phyloP scores from a whole-genome alignment of 2,329 filamentous ascomycete genomes.

The Claviceps pusilla region DNA sequence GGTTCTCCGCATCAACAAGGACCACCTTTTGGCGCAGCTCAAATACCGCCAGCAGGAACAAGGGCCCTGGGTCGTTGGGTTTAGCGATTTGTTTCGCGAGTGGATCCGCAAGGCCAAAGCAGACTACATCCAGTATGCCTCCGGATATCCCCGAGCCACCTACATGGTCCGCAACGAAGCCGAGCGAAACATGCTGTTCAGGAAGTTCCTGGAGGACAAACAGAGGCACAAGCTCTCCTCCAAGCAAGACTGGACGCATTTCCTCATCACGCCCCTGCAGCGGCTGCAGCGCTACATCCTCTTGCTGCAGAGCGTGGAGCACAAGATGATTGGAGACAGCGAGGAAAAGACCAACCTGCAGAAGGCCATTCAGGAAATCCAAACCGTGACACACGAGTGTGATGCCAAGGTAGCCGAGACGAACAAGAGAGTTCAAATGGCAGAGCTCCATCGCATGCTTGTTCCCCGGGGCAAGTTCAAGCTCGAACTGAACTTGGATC shows the following conservation, averaged over 20 bases:
- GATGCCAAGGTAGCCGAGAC: conserved; percentile 86
- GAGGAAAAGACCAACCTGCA: conserved; percentile 79
- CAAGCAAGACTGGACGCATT: conserved; percentile 85
- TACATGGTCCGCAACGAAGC: conserved; percentile 74
- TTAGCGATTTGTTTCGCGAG: conserved; percentile 93
- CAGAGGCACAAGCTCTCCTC: conserved; percentile 64
- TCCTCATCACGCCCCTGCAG: conserved; percentile 83
- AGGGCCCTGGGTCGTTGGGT: conserved; percentile 83
- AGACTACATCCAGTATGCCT: conserved; percentile 85
- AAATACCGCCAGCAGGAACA: conserved; percentile 96
- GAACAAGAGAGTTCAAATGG: conserved; percentile 76
- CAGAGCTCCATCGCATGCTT: conserved; percentile 69
- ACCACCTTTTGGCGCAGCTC: conserved; percentile 78
- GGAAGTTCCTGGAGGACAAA: conserved; percentile 67
- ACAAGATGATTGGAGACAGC: conserved; percentile 67
- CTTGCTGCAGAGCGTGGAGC: conserved; percentile 66
- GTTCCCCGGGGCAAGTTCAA: conserved; percentile 69
- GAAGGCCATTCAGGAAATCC: conserved; percentile 83
- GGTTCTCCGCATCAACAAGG: conserved; percentile 82
- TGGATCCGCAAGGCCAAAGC: conserved; percentile 90
- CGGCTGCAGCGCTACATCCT: conserved; percentile 81
- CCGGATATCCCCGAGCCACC: conserved; percentile 68
- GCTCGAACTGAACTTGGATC: conserved; percentile 77
- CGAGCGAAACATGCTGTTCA: conserved; percentile 73
- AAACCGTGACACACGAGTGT: conserved; percentile 74